Evolutionary conservation across 2,329 filamentous ascomycete species (phyloP).

Genomic region (Mollisia scopiformis): DNA sequence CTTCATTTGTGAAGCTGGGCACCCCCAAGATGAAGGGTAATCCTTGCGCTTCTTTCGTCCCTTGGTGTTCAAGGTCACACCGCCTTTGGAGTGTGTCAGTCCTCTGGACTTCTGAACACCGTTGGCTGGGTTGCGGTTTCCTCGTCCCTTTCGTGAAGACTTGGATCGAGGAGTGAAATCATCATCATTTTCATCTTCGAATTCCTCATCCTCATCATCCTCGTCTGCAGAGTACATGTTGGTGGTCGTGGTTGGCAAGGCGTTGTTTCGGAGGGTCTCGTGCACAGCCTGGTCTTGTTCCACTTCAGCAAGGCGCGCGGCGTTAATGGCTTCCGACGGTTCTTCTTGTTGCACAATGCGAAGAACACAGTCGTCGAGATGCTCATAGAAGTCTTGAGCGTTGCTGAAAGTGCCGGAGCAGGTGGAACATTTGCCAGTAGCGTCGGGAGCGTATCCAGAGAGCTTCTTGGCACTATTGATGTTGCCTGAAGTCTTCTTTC

Average conservation of each 20-base stretch:
- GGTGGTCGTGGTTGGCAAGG: conserved; percentile 41
- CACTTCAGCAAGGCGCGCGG: conserved; percentile 66
- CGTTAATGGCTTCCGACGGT: conserved; percentile 70
- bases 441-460: conserved; percentile 72
- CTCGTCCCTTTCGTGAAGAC: conserved; percentile 41
- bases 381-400: conserved; percentile 96
- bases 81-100: conserved; percentile 77
- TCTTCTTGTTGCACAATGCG: conserved; percentile 74
- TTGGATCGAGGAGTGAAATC: conserved; percentile 54
- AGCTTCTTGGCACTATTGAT: conserved; percentile 53
- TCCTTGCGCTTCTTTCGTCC: conserved; percentile 91
- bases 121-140: conserved; percentile 42
- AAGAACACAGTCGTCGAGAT: conserved; percentile 78
- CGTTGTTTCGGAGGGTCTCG: conserved; percentile 66
- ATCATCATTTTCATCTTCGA: conserved; percentile 58
- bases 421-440: conserved; percentile 88
- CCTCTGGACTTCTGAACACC: conserved; percentile 70
- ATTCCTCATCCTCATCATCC: conserved; percentile 53
- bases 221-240: conserved; percentile 49
- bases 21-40: conserved; percentile 93
- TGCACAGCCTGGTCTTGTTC: conserved; percentile 65
- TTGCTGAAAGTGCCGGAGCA: conserved; percentile 83
- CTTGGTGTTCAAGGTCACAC: conserved; percentile 60
- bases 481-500: conserved; percentile 61
- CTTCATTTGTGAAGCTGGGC: conserved; percentile 89